A percentile compares a stretch with the other conserved stretches of the same genome.
Evolutionary conservation across 306 rosid species (phyloP).

Genomic region (Casuarina glauca): DNA sequence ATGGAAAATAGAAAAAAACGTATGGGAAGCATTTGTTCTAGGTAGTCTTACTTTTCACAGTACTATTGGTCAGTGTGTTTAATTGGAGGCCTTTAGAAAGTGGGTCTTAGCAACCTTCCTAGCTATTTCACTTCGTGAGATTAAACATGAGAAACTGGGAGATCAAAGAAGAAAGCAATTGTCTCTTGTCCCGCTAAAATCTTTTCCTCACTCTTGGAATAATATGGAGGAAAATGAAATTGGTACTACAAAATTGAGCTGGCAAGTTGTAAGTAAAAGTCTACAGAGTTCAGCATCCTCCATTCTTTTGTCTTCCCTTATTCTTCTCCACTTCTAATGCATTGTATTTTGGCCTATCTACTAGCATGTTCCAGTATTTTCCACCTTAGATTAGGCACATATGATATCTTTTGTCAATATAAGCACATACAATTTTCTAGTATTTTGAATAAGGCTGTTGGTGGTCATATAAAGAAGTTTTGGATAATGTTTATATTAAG

Average conservation of each 20-base stretch:
- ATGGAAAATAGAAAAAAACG: background rate
- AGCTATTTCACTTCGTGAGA: no score
- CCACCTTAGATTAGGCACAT: background rate
- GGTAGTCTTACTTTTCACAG: no score
- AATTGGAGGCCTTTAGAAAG: no score
- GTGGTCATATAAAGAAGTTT: background rate
- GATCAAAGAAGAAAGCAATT: no score
- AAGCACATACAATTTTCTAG: no score
- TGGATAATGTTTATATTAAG: conserved; percentile 5
- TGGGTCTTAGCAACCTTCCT: no score
- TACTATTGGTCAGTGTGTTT: no score
- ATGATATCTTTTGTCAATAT: background rate
- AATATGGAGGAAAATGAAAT: background rate
- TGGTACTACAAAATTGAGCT: background rate
- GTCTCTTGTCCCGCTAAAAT: no score
- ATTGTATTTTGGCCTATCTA: background rate
- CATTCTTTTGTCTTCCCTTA: background rate
- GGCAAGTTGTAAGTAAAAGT: no score
- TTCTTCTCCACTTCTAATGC: background rate
- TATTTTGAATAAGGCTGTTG: background rate
- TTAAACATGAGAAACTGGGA: no score
- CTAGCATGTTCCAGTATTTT: background rate
- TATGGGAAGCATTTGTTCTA: background rate
- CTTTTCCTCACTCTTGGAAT: no score
- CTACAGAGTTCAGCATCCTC: background rate